Conservation (phyloP, 345 rosid species). For the Populus davidiana region DNA sequence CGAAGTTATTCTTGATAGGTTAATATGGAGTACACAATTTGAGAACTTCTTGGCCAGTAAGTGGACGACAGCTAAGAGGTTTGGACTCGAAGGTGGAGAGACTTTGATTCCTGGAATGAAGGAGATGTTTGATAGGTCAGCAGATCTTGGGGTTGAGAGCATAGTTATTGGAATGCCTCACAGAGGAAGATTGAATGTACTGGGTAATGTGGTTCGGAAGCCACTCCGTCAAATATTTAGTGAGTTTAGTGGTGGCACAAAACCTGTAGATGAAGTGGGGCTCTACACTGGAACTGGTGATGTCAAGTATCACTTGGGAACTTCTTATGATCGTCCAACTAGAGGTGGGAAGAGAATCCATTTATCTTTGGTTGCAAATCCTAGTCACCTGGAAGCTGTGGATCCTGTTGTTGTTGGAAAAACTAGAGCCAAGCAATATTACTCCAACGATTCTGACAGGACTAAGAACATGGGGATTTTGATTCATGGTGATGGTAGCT, state of each 20-base stretch:
- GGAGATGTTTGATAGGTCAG: constrained; percentile 78
- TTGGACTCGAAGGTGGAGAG: constrained; percentile 92
- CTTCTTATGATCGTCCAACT: constrained; percentile 85
- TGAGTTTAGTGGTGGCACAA: constrained; percentile 79
- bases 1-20: constrained; percentile 73
- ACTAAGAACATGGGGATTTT: constrained; percentile 68
- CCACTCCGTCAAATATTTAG: constrained; percentile 80
- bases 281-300: constrained; percentile 82
- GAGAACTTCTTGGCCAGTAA: constrained; percentile 84
- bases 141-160: constrained; percentile 80
- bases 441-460: constrained; percentile 58
- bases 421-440: constrained; percentile 80
- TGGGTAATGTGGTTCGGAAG: constrained; percentile 77
- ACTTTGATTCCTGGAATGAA: constrained; percentile 88
- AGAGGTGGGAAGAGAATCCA: constrained; percentile 84
- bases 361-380: constrained; percentile 80
- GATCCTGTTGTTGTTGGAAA: constrained; percentile 82
- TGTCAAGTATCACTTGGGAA: constrained; percentile 81
- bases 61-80: constrained; percentile 84
- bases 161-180: constrained; percentile 80
- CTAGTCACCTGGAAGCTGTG: constrained; percentile 89
- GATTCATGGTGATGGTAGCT: constrained; percentile 91
- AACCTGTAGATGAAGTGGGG: constrained; percentile 78
- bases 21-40: constrained; percentile 78
- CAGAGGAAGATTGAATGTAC: constrained; percentile 73